phyloP scores from a whole-genome alignment of 768 basidiomycete genomes.

The Ephemerocybe angulata region DNA sequence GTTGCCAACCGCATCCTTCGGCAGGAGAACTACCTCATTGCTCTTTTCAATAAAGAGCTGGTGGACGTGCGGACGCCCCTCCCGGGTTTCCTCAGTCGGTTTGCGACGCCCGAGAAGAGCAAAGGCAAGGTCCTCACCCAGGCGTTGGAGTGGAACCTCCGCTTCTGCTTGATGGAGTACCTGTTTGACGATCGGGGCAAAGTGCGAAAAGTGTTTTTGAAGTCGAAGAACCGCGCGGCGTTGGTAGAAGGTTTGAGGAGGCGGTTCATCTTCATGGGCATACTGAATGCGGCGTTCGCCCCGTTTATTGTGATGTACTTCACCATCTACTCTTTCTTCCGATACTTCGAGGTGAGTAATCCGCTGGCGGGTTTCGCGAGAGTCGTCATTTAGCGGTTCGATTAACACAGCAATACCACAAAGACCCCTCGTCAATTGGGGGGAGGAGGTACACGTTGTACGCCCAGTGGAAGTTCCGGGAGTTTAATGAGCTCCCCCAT shows the following conservation, averaged over 20 bases:
- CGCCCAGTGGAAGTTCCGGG: constrained; percentile 97
- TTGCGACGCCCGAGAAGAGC: constrained; percentile 51
- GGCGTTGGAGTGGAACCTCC: constrained; percentile 94
- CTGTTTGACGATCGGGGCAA: constrained; percentile 87
- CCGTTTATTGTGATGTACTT: constrained; percentile 97
- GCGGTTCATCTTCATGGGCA: constrained; percentile 95
- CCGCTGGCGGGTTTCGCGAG: background rate
- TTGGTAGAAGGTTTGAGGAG: constrained; percentile 83
- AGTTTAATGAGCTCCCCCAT: constrained; percentile 98
- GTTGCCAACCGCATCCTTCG: constrained; percentile 97
- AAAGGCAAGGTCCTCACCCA: constrained; percentile 81
- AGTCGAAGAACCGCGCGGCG: constrained; percentile 71
- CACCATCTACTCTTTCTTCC: constrained; percentile 98
- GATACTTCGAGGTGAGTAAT: constrained; percentile 88
- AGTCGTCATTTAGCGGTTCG: background rate
- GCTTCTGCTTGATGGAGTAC: constrained; percentile 94
- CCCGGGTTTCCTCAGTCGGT: constrained; percentile 52
- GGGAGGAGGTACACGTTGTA: constrained; percentile 90
- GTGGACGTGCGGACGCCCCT: constrained; percentile 84
- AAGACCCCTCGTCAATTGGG: constrained; percentile 94
- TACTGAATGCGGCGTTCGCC: constrained; percentile 91
- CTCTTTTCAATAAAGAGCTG: constrained; percentile 94
- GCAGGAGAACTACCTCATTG: constrained; percentile 98
- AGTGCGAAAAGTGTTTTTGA: constrained; percentile 89
- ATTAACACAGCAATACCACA: constrained; percentile 86